These are phyloP conservation scores for Cunninghamia lanceolata DNA, from an alignment of 75 land plant genomes.

Conservation along the genomic window DNA sequence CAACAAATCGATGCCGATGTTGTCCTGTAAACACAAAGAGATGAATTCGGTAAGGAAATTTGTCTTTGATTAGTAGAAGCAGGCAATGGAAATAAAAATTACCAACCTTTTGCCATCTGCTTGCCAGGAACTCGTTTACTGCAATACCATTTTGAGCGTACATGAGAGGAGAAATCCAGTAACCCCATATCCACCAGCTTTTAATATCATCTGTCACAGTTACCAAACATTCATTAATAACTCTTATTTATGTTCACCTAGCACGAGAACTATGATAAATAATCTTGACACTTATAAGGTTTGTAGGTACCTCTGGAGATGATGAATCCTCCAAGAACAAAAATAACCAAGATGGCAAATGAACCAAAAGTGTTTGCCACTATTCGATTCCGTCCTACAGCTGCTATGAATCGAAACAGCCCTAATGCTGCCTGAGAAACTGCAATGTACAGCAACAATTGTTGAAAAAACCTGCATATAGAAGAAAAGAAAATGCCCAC, in stretches of 20 bases:
- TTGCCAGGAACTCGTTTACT: conserved; percentile 27
- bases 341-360: conserved; percentile 34
- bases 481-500: background rate
- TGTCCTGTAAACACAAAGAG: background rate
- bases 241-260: too few relatives aligned
- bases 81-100: background rate
- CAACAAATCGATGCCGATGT: conserved; percentile 48
- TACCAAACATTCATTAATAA: background rate
- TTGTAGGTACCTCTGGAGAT: conserved; percentile 37
- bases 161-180: conserved; percentile 29
- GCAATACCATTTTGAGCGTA: conserved; percentile 30
- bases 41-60: conserved; percentile 17
- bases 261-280: too few relatives aligned
- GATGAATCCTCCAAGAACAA: conserved; percentile 54
- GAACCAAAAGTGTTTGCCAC: conserved; percentile 47
- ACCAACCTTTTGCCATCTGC: conserved; percentile 12
- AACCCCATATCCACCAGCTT: conserved; percentile 34
- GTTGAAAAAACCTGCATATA: background rate
- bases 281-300: background rate
- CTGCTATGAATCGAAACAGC: conserved; percentile 47
- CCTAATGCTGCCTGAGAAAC: conserved; percentile 43
- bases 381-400: conserved; percentile 40
- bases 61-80: conserved; percentile 27
- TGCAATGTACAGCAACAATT: conserved; percentile 17
- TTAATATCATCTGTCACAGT: conserved; percentile 14